Base-by-base conservation (phyloP, 2,329 filamentous ascomycete species). In the Aspergillus fumigatiaffinis region DNA sequence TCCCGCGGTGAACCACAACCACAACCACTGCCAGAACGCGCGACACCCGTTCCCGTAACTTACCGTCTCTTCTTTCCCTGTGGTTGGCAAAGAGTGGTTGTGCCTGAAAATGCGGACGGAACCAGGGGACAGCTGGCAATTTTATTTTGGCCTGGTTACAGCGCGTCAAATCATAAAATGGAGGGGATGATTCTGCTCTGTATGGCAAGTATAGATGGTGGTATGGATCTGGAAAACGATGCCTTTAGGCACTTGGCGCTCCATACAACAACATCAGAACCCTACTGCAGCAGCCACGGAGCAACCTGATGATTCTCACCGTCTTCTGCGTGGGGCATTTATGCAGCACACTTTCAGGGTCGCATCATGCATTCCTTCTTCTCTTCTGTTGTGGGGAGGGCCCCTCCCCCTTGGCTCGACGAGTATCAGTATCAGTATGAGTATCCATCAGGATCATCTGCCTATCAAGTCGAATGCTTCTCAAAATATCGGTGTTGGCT, bases 311-410 rank as follows among this genome's bases (percentile, higher is more conserved):
- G 50, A 52, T 58, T 53, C 60, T 63, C 61, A 62, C 60, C 57
- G 61, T 63, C 57, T 62, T 58, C 51, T 59, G 49, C 32, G 56
- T 59, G 60, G 60, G 56, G 60, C 58, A 48, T 29, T 35, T 23
- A 32, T 49, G 51, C 48, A 56, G 51, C 44, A 47, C 26, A 26
- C 42, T 51, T 52, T 54, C 55, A 49, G 53, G 50, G 57, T 61
- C 53, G 51, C 55, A 58, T 62, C 60, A 62, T 58, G 54, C 60
- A 62, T 60, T 49, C 55, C 42, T 55, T 54, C 42, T 55, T 54
- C 32, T 42, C 51, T 35, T 29, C 47, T 44, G 14, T 12, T 14
- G 44, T 47, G 44, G 44, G 21, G 23, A 21, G 25, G 3, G 21
- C 46, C 42, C 29, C 42, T 35, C 47, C 51, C 51, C 23, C 14